These are phyloP conservation scores for Aspergillus fischeri DNA, from an alignment of 2,329 filamentous ascomycete species.

Conservation along the genomic window DNA sequence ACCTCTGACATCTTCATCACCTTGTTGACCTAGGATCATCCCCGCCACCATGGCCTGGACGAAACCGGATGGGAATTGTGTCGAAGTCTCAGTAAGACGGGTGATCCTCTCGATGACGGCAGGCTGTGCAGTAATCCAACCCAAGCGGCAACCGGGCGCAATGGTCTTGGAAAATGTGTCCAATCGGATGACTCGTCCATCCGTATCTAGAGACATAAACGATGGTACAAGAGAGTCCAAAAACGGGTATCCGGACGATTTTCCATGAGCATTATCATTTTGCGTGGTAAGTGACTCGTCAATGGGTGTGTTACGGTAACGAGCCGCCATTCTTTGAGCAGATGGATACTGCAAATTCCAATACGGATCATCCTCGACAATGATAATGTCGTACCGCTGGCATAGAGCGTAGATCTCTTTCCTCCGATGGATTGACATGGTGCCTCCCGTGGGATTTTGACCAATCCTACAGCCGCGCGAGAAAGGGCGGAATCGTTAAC, in stretches of 20 bases:
- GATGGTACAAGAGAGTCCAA: conserved; percentile 80
- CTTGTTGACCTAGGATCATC: conserved; percentile 65
- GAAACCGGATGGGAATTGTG: conserved; percentile 84
- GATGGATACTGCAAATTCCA: conserved; percentile 91
- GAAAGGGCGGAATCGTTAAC: conserved; percentile 5
- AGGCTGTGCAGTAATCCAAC: conserved; percentile 86
- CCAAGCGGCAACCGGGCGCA: conserved; percentile 81
- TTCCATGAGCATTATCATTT: conserved; percentile 42
- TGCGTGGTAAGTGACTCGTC: conserved; percentile 32
- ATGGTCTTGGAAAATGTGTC: conserved; percentile 95
- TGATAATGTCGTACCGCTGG: conserved; percentile 80
- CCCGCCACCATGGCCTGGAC: conserved; percentile 69
- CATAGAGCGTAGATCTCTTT: conserved; percentile 77
- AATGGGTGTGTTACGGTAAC: conserved; percentile 25
- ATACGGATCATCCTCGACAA: conserved; percentile 92
- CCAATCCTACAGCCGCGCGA: conserved; percentile 58
- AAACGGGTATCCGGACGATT: conserved; percentile 67
- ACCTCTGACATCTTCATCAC: conserved; percentile 43
- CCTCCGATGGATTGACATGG: conserved; percentile 67
- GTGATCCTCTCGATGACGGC: conserved; percentile 68
- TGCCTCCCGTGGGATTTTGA: conserved; percentile 80
- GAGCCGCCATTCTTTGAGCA: conserved; percentile 46
- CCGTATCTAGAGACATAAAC: conserved; percentile 73
- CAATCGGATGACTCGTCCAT: conserved; percentile 82
- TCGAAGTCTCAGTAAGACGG: conserved; percentile 71